phyloP scores from a whole-genome alignment of 164 flowering plant genomes.

The Cinnamomum micranthum region DNA sequence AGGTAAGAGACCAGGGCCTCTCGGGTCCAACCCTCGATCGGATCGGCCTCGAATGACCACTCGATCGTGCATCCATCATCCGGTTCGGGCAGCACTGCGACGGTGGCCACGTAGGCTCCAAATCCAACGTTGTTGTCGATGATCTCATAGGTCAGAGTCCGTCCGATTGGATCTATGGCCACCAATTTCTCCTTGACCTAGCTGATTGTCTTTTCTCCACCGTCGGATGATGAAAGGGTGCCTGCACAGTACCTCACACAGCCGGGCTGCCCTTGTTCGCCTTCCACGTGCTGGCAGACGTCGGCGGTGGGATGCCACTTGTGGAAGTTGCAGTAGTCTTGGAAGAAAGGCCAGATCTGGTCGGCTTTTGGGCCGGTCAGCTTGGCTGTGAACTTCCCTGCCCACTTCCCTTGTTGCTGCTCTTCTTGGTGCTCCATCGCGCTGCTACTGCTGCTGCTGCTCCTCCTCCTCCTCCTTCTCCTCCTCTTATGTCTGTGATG shows the following conservation, averaged over 20 bases:
- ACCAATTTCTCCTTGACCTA: conserved; percentile 56
- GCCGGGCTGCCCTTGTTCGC: conserved; percentile 33
- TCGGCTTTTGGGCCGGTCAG: conserved; percentile 22
- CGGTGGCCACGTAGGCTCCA: conserved; percentile 25
- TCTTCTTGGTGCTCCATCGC: too few species aligned
- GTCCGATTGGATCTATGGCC: conserved; percentile 24
- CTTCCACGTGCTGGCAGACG: conserved; percentile 27
- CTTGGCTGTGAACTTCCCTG: conserved; percentile 30
- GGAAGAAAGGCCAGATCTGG: conserved; percentile 41
- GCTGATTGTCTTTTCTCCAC: neutral
- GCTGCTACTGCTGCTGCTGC: too few species aligned
- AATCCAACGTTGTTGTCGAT: conserved; percentile 38
- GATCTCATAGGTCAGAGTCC: conserved; percentile 41
- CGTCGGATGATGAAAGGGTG: neutral
- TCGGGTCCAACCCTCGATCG: conserved; percentile 33
- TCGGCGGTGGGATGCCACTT: conserved; percentile 40
- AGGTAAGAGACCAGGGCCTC: conserved; percentile 27
- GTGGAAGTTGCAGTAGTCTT: conserved; percentile 36
- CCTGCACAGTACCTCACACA: conserved; percentile 44
- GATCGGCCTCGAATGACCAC: conserved; percentile 42
- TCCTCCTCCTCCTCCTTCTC: too few species aligned
- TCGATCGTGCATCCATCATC: conserved; percentile 28
- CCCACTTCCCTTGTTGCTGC: conserved; percentile 28
- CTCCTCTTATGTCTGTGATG: too few species aligned
- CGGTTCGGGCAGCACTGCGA: conserved; percentile 18